Conservation (phyloP, 2,329 filamentous ascomycete species). For the Aureobasidium sp. region DNA sequence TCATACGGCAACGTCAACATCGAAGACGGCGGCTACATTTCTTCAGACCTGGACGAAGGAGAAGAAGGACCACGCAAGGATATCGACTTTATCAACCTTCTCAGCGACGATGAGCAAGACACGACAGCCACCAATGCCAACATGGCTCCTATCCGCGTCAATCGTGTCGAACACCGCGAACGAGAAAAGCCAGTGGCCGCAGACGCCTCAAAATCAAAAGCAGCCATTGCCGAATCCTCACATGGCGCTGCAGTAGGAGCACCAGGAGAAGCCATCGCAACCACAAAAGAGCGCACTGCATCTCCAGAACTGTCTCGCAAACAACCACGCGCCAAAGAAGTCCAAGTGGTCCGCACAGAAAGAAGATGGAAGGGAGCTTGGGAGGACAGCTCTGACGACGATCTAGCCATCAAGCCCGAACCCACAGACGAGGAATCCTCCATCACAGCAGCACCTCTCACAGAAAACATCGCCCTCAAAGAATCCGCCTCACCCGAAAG, state of each 20-base stretch:
- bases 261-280: slow-evolving; percentile 12
- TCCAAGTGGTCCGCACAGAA: slow-evolving; percentile 34
- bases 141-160: slow-evolving; percentile 43
- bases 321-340: slow-evolving; percentile 27
- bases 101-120: slow-evolving; percentile 42
- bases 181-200: slow-evolving; percentile 42
- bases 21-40: slow-evolving; percentile 33
- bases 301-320: slow-evolving; percentile 27
- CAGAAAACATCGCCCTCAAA: slow-evolving; percentile 10
- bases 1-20: slow-evolving; percentile 18
- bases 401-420: slow-evolving; percentile 44
- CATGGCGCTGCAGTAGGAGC: slow-evolving; percentile 8
- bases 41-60: slow-evolving; percentile 44
- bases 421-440: slow-evolving; percentile 31
- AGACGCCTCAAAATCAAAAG: slow-evolving; percentile 20
- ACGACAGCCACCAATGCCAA: slow-evolving; percentile 17
- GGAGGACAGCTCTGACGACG: slow-evolving; percentile 29
- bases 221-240: slow-evolving; percentile 14
- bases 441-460: neutral
- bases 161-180: slow-evolving; percentile 47
- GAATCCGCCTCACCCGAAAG: slow-evolving; percentile 6
- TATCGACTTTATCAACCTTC: slow-evolving; percentile 49
- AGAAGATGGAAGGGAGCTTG: slow-evolving; percentile 37
- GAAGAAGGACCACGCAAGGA: slow-evolving; percentile 39
- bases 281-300: neutral